Evolutionary conservation across 2,329 filamentous ascomycete species (phyloP).

Genomic region (Ploettnerulaceae sp.): DNA sequence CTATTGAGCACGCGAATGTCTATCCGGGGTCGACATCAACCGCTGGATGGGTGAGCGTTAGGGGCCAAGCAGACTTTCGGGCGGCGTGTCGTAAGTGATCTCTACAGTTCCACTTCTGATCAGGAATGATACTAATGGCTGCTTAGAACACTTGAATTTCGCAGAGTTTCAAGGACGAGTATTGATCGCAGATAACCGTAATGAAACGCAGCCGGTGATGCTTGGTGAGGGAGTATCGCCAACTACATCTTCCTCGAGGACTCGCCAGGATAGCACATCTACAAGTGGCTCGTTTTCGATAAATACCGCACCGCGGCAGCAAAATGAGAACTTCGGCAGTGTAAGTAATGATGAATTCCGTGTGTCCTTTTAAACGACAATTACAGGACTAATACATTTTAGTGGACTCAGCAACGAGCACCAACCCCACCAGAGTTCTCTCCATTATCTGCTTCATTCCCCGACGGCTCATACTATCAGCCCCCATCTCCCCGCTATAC

Average conservation of each 20-base stretch:
- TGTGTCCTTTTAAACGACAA: background rate
- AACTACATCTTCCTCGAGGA: background rate
- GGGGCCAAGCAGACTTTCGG: slow-evolving; percentile 21
- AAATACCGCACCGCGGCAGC: background rate
- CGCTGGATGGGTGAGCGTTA: slow-evolving; percentile 24
- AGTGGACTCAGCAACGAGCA: background rate
- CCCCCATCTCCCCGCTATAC: background rate
- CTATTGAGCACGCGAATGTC: slow-evolving; percentile 26
- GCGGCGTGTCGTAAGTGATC: slow-evolving; percentile 21
- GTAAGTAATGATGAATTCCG: background rate
- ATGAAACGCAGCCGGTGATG: slow-evolving; percentile 19
- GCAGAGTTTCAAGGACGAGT: slow-evolving; percentile 17
- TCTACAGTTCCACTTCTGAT: background rate
- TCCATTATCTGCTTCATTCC: slow-evolving; percentile 2
- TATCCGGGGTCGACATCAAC: slow-evolving; percentile 24
- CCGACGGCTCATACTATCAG: background rate
- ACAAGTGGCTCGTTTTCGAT: background rate
- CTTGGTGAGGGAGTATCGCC: slow-evolving; percentile 9
- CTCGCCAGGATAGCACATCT: background rate
- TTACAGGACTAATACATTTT: background rate
- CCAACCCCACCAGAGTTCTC: background rate
- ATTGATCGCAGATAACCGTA: slow-evolving; percentile 26
- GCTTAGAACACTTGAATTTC: slow-evolving; percentile 23
- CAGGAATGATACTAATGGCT: too few relatives aligned
- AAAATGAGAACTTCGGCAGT: background rate